phyloP scores from a whole-genome alignment of 1,284 basidiomycete genomes.

The Athelia sp. region DNA sequence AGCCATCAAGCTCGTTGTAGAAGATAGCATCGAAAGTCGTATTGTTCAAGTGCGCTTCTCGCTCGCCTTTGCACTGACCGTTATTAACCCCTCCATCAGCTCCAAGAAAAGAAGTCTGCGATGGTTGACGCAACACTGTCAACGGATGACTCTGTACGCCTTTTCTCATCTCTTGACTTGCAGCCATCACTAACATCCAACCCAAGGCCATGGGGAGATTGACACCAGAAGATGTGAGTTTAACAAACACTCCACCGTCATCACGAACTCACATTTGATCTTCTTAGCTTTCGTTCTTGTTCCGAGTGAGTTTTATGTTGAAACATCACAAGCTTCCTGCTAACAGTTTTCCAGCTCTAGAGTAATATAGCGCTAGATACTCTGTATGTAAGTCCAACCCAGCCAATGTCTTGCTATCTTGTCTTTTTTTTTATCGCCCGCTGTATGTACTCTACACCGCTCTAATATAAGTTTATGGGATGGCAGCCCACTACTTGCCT shows the following conservation, averaged over 20 bases:
- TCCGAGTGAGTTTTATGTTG: conserved; percentile 57
- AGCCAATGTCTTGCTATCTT: too few species aligned
- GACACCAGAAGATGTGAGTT: conserved; percentile 82
- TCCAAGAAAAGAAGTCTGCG: conserved; percentile 92
- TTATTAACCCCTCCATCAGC: conserved; percentile 33
- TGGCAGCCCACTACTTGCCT: too few species aligned
- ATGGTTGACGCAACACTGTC: conserved; percentile 82
- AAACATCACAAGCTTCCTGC: neutral
- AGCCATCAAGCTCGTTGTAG: conserved; percentile 91
- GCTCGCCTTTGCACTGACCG: neutral
- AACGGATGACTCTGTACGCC: conserved; percentile 63
- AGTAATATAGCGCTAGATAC: too few species aligned
- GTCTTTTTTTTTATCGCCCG: too few species aligned
- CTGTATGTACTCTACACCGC: too few species aligned
- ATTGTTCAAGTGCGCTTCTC: conserved; percentile 63
- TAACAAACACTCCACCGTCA: conserved; percentile 3
- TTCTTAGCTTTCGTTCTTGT: conserved; percentile 66
- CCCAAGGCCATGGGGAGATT: conserved; percentile 80
- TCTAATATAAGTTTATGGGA: too few species aligned
- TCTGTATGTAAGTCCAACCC: too few species aligned
- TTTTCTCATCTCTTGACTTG: conserved; percentile 12
- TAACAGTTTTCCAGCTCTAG: too few species aligned
- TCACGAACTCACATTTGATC: conserved; percentile 3
- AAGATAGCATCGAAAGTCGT: conserved; percentile 95
- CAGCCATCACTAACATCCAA: conserved; percentile 1